Evolutionary conservation across 768 basidiomycete species (phyloP).

Genomic region (Collybia sp.): DNA sequence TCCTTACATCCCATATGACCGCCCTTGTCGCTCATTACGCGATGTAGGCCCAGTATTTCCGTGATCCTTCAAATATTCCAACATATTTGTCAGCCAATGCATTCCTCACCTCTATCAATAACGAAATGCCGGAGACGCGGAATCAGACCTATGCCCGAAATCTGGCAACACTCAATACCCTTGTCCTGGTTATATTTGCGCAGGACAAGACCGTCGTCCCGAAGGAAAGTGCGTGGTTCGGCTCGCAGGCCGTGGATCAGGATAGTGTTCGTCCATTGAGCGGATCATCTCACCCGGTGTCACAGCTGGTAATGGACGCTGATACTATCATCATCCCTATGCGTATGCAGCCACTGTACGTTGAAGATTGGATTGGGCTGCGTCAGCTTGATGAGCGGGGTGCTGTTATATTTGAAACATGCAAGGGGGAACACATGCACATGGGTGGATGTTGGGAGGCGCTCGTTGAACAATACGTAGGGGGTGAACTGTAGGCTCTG

Average conservation of each 20-base stretch:
- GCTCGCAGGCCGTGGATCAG: constrained; percentile 51
- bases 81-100: constrained; percentile 54
- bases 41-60: constrained; percentile 78
- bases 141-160: constrained; percentile 61
- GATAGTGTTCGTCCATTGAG: constrained; percentile 5
- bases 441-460: constrained; percentile 58
- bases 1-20: neutral
- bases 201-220: constrained; percentile 77
- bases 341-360: constrained; percentile 67
- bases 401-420: constrained; percentile 52
- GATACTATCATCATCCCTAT: constrained; percentile 52
- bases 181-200: constrained; percentile 72
- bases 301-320: constrained; percentile 7
- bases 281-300: neutral
- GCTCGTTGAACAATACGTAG: constrained; percentile 40
- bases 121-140: constrained; percentile 51
- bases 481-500: constrained; percentile 12
- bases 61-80: constrained; percentile 60
- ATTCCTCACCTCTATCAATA: constrained; percentile 78
- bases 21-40: neutral
- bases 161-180: constrained; percentile 54
- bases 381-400: constrained; percentile 64
- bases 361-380: constrained; percentile 80
- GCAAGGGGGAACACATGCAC: constrained; percentile 77
- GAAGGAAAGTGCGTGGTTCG: constrained; percentile 86